Evolutionary conservation across 441 rosid species (phyloP).

Genomic region (Jatropha multifida): DNA sequence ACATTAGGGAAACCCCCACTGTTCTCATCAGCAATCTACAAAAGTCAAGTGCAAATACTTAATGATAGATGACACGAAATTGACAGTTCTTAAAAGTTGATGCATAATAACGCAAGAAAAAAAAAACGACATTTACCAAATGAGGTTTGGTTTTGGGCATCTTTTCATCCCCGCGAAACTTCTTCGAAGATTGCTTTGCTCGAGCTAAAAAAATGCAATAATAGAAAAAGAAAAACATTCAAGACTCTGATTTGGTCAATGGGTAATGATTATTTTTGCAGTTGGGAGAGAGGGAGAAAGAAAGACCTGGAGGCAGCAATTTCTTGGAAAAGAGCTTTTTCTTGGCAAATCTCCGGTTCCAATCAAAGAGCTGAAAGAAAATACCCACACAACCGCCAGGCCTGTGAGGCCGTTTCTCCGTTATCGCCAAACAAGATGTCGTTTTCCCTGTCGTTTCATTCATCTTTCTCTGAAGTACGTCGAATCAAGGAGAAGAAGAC

Average conservation of each 20-base stretch:
- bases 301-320: constrained; percentile 69
- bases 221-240: constrained; percentile 4
- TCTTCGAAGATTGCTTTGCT: constrained; percentile 56
- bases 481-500: constrained; percentile 1
- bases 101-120: constrained; percentile 6
- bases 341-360: constrained; percentile 83
- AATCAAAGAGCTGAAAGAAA: constrained; percentile 84
- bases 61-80: not conserved
- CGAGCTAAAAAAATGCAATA: constrained; percentile 36
- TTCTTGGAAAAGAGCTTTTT: constrained; percentile 73
- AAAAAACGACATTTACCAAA: constrained; percentile 43
- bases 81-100: not conserved
- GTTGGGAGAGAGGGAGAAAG: not conserved
- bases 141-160: constrained; percentile 69
- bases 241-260: constrained; percentile 4
- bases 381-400: constrained; percentile 86
- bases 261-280: not conserved
- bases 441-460: constrained; percentile 43
- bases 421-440: constrained; percentile 50
- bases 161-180: constrained; percentile 76
- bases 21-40: constrained; percentile 81
- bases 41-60: constrained; percentile 14
- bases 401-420: constrained; percentile 65
- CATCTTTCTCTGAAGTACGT: constrained; percentile 39
- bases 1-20: constrained; percentile 57